A percentile compares a stretch with the other conserved stretches of the same genome.
Conservation (phyloP, 257 asterid genomes). For the Solanum chilense region DNA sequence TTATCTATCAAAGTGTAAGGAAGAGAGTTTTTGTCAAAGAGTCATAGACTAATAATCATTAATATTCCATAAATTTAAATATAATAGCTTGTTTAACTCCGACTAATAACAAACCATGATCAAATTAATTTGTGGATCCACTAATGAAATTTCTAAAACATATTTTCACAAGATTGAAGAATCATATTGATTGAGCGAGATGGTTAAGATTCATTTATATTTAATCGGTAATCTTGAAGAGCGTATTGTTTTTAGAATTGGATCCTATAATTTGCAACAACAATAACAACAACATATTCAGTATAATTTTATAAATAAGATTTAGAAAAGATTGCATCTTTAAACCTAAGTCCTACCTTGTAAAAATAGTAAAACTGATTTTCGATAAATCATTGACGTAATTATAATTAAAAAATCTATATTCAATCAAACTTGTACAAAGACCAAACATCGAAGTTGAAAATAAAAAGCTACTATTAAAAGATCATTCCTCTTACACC, state of each 20-base stretch:
- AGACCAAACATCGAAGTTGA: neutral
- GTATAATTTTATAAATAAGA: rapidly evolving
- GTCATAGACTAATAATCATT: neutral
- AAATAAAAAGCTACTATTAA: neutral
- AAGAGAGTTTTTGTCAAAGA: neutral
- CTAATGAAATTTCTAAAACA: neutral
- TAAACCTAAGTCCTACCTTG: neutral
- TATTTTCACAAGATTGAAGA: too few species aligned
- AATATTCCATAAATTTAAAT: too few species aligned
- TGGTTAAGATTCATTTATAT: neutral
- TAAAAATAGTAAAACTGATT: neutral
- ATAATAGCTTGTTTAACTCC: too few species aligned
- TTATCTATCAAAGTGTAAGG: neutral
- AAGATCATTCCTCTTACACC: neutral
- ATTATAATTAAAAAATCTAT: neutral
- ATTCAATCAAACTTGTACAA: neutral
- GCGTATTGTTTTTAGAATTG: rapidly evolving
- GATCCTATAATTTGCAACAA: neutral
- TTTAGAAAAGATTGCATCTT: neutral
- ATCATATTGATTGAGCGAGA: neutral
- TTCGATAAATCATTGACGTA: neutral
- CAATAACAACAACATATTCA: neutral
- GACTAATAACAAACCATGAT: too few species aligned
- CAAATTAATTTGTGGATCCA: neutral
- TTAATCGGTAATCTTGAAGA: neutral